Conservation (phyloP, 2,329 filamentous ascomycete genomes). For the Penicillium janthinellum region DNA sequence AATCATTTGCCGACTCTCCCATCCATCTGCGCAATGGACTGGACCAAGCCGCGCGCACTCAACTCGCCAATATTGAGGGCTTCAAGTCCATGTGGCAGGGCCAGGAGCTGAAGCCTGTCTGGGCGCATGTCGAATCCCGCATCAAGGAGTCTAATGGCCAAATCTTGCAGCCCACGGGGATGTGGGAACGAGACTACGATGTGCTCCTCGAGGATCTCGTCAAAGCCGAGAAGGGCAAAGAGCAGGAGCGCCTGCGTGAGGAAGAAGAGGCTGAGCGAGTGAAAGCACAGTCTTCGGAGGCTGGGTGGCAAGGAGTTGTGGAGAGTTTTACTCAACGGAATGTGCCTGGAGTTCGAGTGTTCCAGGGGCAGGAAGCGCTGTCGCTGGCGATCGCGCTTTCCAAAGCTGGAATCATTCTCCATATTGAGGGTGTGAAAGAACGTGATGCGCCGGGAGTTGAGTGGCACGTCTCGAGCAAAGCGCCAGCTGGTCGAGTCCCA, state of each 20-base stretch:
- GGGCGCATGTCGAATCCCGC: slow-evolving; percentile 40
- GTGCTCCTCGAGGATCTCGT: slow-evolving; percentile 35
- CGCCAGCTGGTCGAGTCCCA: slow-evolving; percentile 24
- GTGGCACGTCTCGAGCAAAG: slow-evolving; percentile 39
- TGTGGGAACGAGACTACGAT: slow-evolving; percentile 47
- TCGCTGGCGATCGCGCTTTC: slow-evolving; percentile 34
- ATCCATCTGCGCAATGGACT: slow-evolving; percentile 39
- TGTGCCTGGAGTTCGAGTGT: slow-evolving; percentile 34
- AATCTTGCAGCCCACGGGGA: slow-evolving; percentile 38
- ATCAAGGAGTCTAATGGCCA: slow-evolving; percentile 42
- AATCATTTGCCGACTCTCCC: slow-evolving; percentile 36
- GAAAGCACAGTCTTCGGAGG: slow-evolving; percentile 30
- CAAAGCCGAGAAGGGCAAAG: slow-evolving; percentile 30
- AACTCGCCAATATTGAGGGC: slow-evolving; percentile 39
- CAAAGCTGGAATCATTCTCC: slow-evolving; percentile 39
- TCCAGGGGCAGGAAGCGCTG: slow-evolving; percentile 26
- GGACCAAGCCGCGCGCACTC: slow-evolving; percentile 36
- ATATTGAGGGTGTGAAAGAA: slow-evolving; percentile 30
- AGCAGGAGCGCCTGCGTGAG: slow-evolving; percentile 27
- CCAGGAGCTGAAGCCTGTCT: slow-evolving; percentile 43
- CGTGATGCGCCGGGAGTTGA: slow-evolving; percentile 24
- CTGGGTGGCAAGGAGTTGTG: slow-evolving; percentile 38
- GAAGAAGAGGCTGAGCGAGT: slow-evolving; percentile 35
- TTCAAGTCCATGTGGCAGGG: slow-evolving; percentile 46
- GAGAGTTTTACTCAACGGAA: slow-evolving; percentile 33